Evolutionary conservation across 2,329 filamentous ascomycete species (phyloP).

Genomic region (Botrytis galanthina): DNA sequence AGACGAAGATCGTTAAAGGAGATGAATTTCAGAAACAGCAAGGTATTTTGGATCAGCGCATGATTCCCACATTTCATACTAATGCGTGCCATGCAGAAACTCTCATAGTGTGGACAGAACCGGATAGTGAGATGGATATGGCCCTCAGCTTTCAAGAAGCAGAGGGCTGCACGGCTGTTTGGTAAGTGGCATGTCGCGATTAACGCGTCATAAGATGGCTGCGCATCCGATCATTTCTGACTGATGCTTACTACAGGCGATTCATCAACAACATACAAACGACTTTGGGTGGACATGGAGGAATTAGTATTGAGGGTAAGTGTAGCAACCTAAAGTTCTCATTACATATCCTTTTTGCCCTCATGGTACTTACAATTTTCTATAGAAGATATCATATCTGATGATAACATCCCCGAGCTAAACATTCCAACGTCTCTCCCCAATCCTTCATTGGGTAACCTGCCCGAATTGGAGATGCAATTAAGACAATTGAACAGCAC

Average conservation of each 20-base stretch:
- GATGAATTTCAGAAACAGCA: conserved; percentile 98
- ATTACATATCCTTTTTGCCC: neutral
- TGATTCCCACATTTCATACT: conserved; percentile 33
- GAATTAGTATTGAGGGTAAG: conserved; percentile 44
- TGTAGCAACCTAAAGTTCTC: neutral
- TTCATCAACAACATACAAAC: conserved; percentile 86
- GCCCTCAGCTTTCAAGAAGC: conserved; percentile 97
- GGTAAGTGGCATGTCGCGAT: conserved; percentile 53
- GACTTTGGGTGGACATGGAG: conserved; percentile 63
- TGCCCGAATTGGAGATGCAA: conserved; percentile 78
- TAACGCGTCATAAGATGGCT: neutral
- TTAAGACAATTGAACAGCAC: conserved; percentile 78
- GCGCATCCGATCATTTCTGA: conserved; percentile 17
- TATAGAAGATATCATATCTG: conserved; percentile 79
- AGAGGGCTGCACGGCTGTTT: conserved; percentile 89
- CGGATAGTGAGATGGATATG: conserved; percentile 83
- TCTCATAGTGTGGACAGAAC: conserved; percentile 96
- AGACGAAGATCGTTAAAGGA: conserved; percentile 87
- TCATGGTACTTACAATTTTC: neutral
- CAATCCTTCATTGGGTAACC: conserved; percentile 73
- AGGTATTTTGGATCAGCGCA: conserved; percentile 53
- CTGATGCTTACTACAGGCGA: conserved; percentile 57
- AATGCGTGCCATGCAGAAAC: conserved; percentile 64
- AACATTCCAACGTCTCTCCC: conserved; percentile 73
- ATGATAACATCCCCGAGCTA: conserved; percentile 75